These are phyloP conservation scores for Cyclaneusma minus DNA, from an alignment of 2,329 filamentous ascomycete species.

Conservation along the genomic window DNA sequence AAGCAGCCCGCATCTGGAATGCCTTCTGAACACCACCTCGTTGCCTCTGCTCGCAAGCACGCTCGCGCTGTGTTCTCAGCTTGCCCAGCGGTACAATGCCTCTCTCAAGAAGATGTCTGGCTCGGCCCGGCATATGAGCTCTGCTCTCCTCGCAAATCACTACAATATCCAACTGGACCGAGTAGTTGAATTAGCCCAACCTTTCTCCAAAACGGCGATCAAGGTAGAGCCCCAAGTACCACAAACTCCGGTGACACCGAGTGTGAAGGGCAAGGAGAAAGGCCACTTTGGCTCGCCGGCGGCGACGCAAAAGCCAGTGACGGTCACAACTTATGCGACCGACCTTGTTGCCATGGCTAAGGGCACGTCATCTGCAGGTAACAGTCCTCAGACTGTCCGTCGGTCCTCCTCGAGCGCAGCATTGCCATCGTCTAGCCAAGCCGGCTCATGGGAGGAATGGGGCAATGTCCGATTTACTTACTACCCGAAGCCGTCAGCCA, in stretches of 20 bases:
- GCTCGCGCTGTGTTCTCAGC: conserved; percentile 65
- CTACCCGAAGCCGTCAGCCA: conserved; percentile 32
- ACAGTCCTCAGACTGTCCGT: conserved; percentile 18
- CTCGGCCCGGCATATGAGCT: conserved; percentile 52
- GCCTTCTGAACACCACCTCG: conserved; percentile 77
- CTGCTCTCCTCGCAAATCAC: conserved; percentile 66
- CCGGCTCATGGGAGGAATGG: conserved; percentile 57
- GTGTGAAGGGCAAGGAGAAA: conserved; percentile 65
- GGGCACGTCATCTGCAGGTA: conserved; percentile 24
- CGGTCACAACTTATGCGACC: conserved; percentile 57
- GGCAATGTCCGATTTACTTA: conserved; percentile 69
- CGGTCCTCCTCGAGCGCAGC: too few relatives aligned
- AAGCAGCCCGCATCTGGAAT: conserved; percentile 79
- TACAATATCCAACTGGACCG: conserved; percentile 69
- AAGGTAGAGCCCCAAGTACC: conserved; percentile 30
- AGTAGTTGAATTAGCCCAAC: conserved; percentile 67
- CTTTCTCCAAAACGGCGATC: conserved; percentile 61
- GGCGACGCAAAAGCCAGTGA: conserved; percentile 25
- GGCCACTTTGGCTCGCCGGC: conserved; percentile 22
- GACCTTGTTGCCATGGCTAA: conserved; percentile 66
- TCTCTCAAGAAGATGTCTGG: conserved; percentile 59
- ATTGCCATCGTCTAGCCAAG: conserved; percentile 6
- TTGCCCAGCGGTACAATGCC: conserved; percentile 86
- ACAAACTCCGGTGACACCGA: conserved; percentile 37
- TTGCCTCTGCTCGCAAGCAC: conserved; percentile 63